Evolutionary conservation across 2,329 filamentous ascomycete genomes (phyloP).

Genomic region (Ilyonectria sp.): DNA sequence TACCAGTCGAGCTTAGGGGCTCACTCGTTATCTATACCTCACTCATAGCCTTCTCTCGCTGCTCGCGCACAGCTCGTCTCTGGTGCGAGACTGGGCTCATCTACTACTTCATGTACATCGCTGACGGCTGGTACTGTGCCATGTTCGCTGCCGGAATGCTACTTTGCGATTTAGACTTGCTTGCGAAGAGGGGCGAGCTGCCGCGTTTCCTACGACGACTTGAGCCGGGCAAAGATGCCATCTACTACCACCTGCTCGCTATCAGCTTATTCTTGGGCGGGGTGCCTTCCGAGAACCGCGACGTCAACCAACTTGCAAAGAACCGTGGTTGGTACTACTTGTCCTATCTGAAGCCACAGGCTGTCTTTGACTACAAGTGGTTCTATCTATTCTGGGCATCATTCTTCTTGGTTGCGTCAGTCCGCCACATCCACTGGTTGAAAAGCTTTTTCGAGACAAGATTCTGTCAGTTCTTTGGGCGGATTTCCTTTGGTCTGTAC

Average conservation of each 20-base stretch:
- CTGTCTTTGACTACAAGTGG: constrained; percentile 77
- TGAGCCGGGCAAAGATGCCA: constrained; percentile 64
- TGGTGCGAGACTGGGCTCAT: constrained; percentile 67
- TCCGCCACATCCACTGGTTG: constrained; percentile 71
- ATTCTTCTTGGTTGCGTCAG: constrained; percentile 67
- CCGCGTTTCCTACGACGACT: constrained; percentile 64
- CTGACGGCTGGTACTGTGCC: constrained; percentile 74
- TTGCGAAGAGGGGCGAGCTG: constrained; percentile 65
- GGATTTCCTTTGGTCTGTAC: constrained; percentile 75
- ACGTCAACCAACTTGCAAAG: constrained; percentile 64
- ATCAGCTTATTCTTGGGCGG: constrained; percentile 72
- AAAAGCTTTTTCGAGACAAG: constrained; percentile 71
- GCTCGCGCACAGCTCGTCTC: constrained; percentile 68
- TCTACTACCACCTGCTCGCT: constrained; percentile 68
- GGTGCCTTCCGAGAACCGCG: constrained; percentile 66
- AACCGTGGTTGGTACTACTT: constrained; percentile 74
- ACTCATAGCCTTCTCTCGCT: constrained; percentile 70
- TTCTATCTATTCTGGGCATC: constrained; percentile 77
- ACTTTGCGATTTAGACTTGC: constrained; percentile 72
- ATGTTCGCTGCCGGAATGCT: constrained; percentile 75
- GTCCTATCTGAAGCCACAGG: constrained; percentile 75
- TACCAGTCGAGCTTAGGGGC: constrained; percentile 75
- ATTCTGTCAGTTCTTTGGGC: constrained; percentile 74
- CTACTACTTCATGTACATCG: constrained; percentile 77
- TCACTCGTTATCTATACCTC: constrained; percentile 75